These are phyloP conservation scores for Aspergillus ochraceoroseus DNA, from an alignment of 2,329 filamentous ascomycete species.

Conservation along the genomic window DNA sequence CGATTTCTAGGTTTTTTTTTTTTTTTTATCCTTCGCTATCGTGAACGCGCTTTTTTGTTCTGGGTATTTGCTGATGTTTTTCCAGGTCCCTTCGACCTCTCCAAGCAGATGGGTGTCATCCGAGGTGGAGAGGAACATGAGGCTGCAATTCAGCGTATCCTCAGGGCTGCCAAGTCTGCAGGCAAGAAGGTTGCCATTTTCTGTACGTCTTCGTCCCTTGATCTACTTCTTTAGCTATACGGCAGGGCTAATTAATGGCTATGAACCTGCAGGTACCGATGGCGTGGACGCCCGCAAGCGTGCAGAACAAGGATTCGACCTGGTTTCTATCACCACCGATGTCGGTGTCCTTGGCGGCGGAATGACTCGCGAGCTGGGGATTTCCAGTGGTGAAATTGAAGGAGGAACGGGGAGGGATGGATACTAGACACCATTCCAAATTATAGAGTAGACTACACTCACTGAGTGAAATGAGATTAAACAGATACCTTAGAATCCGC, in stretches of 20 bases:
- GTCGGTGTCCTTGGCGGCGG: slow-evolving; percentile 31
- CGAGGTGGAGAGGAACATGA: slow-evolving; percentile 39
- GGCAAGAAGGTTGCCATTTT: slow-evolving; percentile 44
- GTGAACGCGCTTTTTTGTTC: neutral
- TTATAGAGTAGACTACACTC: neutral
- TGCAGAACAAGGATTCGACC: slow-evolving; percentile 38
- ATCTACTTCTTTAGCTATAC: neutral
- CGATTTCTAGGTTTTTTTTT: too few species aligned
- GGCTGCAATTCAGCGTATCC: slow-evolving; percentile 36
- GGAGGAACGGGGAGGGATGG: slow-evolving; percentile 14
- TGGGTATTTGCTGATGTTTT: neutral
- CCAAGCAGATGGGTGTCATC: slow-evolving; percentile 38
- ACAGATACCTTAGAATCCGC: too few species aligned
- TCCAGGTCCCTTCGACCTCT: slow-evolving; percentile 34
- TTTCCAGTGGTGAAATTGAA: slow-evolving; percentile 26
- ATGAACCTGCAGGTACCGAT: slow-evolving; percentile 26
- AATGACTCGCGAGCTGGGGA: slow-evolving; percentile 33
- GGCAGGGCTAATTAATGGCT: neutral
- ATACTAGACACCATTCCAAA: slow-evolving; percentile 7
- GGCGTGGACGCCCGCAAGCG: slow-evolving; percentile 35
- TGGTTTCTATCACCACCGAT: slow-evolving; percentile 41
- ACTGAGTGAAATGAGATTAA: too few species aligned
- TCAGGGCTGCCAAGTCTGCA: slow-evolving; percentile 32
- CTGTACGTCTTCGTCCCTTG: slow-evolving; percentile 28
- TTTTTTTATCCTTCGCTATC: neutral